Evolutionary conservation across 2,329 filamentous ascomycete species (phyloP), one percentile per base, ranked within the genome.

Genomic region (Aureobasidium sp.): DNA sequence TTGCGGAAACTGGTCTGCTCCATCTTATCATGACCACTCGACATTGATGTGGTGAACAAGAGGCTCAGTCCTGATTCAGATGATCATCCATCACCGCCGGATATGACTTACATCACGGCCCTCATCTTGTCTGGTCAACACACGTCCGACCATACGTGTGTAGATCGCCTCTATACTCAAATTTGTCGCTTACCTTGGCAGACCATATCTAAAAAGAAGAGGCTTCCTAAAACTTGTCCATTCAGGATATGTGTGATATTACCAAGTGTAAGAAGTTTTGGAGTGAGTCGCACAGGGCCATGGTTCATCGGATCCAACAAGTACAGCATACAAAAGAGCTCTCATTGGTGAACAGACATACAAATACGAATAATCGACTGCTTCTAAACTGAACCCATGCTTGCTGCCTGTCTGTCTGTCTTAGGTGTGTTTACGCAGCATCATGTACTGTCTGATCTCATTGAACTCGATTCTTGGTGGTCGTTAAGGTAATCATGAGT

Each of bases 401-500:
- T 56, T 37, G 22, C 45, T 29, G 47, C 17, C 47, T 45, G 22
- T 27, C 42, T 20, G 27, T 22, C 29, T 51, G 25, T 41, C 57
- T 60, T 25, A 51, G 56, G 56, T 58, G 42, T 58, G 53, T 45
- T 17, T 29, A 59, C 34, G 29, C 44, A 60, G 44, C 45, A 51
- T 31, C 44, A 25, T 60, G 15, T 51, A 37, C 45, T 41, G 57
- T 27, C 29, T 37, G 27, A 36, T 60, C 22, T 60, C 25, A n/a
- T 42, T 25, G 14, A 22, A 36, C 31, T 36, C 48, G 11, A 36
- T 7, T 60, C 44, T 49, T 34, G 45, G 15, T 49, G 42, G 57
- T 60, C 57, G 25, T 60, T 52, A 29, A n/a, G 45, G 45, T 31
- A 51, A 51, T 60, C 45, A 51, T 60, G 44, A 51, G 41, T 60